phyloP scores from a whole-genome alignment of 2,329 filamentous ascomycete genomes.

The Sarocladiaceae sp. region DNA sequence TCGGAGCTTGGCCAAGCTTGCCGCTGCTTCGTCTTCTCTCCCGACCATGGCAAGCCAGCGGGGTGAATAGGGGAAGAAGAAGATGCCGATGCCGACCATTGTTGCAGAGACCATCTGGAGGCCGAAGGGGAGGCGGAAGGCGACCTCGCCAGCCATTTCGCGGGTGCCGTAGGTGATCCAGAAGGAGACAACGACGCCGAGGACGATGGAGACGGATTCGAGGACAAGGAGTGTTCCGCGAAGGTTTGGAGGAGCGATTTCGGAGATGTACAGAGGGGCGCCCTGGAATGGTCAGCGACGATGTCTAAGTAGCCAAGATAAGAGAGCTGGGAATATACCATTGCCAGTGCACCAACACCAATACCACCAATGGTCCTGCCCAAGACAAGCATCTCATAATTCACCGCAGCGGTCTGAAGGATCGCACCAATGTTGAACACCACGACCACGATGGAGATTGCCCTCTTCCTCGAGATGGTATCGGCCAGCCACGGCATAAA shows the following conservation, averaged over 20 bases:
- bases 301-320: no score
- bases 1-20: slow-evolving; percentile 16
- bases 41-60: slow-evolving; percentile 68
- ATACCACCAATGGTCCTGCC: no score
- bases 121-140: slow-evolving; percentile 38
- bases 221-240: slow-evolving; percentile 59
- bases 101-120: slow-evolving; percentile 36
- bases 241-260: slow-evolving; percentile 56
- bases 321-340: no score
- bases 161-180: slow-evolving; percentile 40
- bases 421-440: no score
- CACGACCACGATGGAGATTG: no score
- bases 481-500: slow-evolving; percentile 31
- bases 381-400: no score
- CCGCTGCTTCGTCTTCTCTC: slow-evolving; percentile 59
- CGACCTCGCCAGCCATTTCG: slow-evolving; percentile 40
- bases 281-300: no score
- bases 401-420: no score
- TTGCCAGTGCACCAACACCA: no score
- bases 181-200: slow-evolving; percentile 47
- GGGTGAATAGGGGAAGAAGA: slow-evolving; percentile 75
- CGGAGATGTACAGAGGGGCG: slow-evolving; percentile 46
- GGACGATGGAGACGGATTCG: slow-evolving; percentile 57
- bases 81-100: slow-evolving; percentile 61
- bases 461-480: no score